A percentile compares a stretch with the other conserved stretches of the same genome.
Conservation (phyloP, 2,329 filamentous ascomycete genomes). For the Dactylellina sp. region DNA sequence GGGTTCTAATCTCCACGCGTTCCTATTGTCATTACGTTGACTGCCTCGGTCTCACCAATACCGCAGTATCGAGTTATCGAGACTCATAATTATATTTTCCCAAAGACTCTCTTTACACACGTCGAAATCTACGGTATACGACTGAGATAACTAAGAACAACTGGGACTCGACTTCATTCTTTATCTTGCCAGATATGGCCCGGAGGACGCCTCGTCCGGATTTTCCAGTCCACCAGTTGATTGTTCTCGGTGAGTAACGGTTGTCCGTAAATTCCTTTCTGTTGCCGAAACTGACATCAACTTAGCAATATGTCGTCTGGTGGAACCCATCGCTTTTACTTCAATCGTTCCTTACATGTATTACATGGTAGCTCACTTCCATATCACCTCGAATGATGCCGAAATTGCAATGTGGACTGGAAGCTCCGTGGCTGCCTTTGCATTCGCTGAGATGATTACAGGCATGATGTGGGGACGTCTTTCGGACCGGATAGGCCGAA, state of each 20-base stretch:
- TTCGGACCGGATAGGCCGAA: slow-evolving; percentile 90
- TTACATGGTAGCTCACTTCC: slow-evolving; percentile 81
- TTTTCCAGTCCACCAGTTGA: slow-evolving; percentile 43
- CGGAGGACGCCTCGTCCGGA: slow-evolving; percentile 41
- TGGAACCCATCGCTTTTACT: slow-evolving; percentile 78
- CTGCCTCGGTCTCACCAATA: no score
- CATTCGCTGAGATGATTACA: slow-evolving; percentile 92
- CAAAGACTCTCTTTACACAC: no score
- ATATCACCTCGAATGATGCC: slow-evolving; percentile 62
- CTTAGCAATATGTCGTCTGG: slow-evolving; percentile 81
- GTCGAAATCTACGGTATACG: not conserved
- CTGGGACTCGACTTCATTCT: not conserved
- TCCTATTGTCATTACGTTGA: no score
- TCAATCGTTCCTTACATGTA: slow-evolving; percentile 74
- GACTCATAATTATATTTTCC: no score
- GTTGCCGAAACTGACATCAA: not conserved
- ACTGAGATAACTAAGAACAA: not conserved
- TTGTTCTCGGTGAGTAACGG: slow-evolving; percentile 34
- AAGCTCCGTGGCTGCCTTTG: slow-evolving; percentile 69
- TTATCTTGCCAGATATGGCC: slow-evolving; percentile 24
- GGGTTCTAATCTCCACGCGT: no score
- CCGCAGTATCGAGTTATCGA: no score
- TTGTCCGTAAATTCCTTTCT: not conserved
- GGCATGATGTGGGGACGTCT: slow-evolving; percentile 92
- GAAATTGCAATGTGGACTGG: slow-evolving; percentile 56